phyloP scores from a whole-genome alignment of 2,329 filamentous ascomycete genomes.

The Ophiosphaerella korrae region DNA sequence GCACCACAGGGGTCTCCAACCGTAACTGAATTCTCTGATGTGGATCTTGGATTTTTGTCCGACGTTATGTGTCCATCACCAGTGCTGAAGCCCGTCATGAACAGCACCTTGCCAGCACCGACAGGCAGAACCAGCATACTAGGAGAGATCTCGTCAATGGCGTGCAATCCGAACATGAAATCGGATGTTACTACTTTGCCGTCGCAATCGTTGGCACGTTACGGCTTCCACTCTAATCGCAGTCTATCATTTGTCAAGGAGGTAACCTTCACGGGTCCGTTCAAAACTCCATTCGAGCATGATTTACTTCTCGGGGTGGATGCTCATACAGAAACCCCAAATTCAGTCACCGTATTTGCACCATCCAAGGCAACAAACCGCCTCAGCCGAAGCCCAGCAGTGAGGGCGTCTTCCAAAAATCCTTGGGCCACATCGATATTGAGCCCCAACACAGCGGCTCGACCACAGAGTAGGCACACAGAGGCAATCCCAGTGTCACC shows the following conservation, averaged over 20 bases:
- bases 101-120: conserved; percentile 8
- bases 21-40: not conserved
- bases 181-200: conserved; percentile 20
- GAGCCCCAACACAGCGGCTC: not conserved
- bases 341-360: conserved; percentile 33
- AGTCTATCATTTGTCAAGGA: conserved; percentile 14
- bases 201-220: conserved; percentile 31
- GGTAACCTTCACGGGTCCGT: conserved; percentile 21
- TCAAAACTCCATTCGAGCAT: conserved; percentile 33
- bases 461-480: conserved; percentile 3
- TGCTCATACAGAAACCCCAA: conserved; percentile 32
- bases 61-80: not conserved
- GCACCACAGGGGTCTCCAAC: conserved; percentile 8
- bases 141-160: conserved; percentile 24
- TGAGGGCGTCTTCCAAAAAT: not conserved
- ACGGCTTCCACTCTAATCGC: conserved; percentile 11
- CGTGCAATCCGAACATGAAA: conserved; percentile 19
- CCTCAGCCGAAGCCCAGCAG: not conserved
- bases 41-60: not conserved
- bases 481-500: conserved; percentile 7
- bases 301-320: conserved; percentile 38
- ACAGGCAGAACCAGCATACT: conserved; percentile 11
- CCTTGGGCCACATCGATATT: conserved; percentile 1
- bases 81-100: conserved; percentile 5
- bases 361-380: conserved; percentile 18